Conservation (phyloP, 2,329 filamentous ascomycete genomes). For the Cladosporium velox region DNA sequence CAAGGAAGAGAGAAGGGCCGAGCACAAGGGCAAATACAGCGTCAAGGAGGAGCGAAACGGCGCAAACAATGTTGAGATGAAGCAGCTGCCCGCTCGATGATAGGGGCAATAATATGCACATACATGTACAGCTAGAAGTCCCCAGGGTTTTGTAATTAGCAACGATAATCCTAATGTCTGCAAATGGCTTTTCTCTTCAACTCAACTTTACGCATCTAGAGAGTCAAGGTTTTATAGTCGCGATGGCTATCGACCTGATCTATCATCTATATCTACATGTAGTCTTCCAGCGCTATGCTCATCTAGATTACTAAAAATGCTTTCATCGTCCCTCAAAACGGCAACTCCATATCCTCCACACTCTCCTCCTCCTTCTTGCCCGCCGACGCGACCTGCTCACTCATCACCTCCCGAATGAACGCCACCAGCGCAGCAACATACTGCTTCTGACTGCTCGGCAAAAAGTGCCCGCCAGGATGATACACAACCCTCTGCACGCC, state of each 20-base stretch:
- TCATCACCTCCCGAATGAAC: slow-evolving; percentile 64
- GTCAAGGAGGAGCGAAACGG: slow-evolving; percentile 38
- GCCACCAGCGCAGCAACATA: slow-evolving; percentile 74
- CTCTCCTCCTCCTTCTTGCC: slow-evolving; percentile 53
- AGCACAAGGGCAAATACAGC: slow-evolving; percentile 53
- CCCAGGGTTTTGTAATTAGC: neutral
- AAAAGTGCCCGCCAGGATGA: slow-evolving; percentile 88
- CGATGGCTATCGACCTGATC: neutral
- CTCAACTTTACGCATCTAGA: neutral
- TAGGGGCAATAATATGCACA: neutral
- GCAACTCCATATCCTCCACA: slow-evolving; percentile 69
- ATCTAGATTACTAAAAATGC: neutral
- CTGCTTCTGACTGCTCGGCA: slow-evolving; percentile 75
- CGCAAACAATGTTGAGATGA: slow-evolving; percentile 68
- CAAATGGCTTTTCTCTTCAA: neutral
- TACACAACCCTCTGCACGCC: slow-evolving; percentile 55
- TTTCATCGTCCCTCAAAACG: slow-evolving; percentile 49
- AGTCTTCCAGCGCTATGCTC: neutral
- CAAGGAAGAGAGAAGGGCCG: slow-evolving; percentile 52
- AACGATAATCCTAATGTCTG: slow-evolving; percentile 19
- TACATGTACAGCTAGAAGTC: neutral
- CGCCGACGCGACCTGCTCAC: slow-evolving; percentile 38
- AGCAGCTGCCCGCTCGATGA: slow-evolving; percentile 42
- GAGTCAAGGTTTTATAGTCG: neutral
- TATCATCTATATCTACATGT: neutral